Percentiles rank a stretch among this genome's conserved stretches.
Evolutionary conservation across 2,329 filamentous ascomycete genomes (phyloP).

Genomic region (Fusarium solani-melongenae): DNA sequence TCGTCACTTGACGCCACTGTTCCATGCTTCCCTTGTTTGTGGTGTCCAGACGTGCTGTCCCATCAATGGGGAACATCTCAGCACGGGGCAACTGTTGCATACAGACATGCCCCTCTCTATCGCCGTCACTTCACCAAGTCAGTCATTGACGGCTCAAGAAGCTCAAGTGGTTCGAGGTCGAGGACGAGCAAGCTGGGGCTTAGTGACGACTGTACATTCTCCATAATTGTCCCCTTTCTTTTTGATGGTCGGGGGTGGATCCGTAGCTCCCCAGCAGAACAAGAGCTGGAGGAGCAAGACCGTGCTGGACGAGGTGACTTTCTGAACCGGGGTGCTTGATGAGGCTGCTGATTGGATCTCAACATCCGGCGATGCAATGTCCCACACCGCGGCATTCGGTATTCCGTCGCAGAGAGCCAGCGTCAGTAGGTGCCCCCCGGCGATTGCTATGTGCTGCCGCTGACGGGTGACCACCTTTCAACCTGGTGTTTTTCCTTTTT

Average conservation of each 20-base stretch:
- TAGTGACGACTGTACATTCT: conserved; percentile 9
- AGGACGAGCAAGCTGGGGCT: not conserved
- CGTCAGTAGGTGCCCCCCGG: not conserved
- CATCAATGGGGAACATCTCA: conserved; percentile 10
- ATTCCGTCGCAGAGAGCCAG: conserved; percentile 21
- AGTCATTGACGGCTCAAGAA: conserved; percentile 26
- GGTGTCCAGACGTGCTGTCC: not conserved
- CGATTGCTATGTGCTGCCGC: conserved; percentile 7
- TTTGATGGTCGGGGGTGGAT: conserved; percentile 11
- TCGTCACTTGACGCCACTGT: conserved; percentile 24
- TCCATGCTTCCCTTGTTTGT: conserved; percentile 14
- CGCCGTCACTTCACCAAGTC: not conserved
- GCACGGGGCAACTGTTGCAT: conserved; percentile 12
- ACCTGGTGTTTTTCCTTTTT: not conserved
- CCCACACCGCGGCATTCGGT: conserved; percentile 34
- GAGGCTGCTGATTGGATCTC: conserved; percentile 31
- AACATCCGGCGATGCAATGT: conserved; percentile 28
- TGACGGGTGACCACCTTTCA: conserved; percentile 1
- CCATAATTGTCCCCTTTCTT: conserved; percentile 24
- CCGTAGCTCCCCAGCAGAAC: conserved; percentile 12
- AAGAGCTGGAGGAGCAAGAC: conserved; percentile 16
- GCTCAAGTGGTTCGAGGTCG: conserved; percentile 8
- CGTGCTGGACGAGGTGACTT: not conserved
- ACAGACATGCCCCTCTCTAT: not conserved
- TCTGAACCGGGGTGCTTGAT: conserved; percentile 3